Percentiles rank a stretch among this genome's conserved stretches.
These are phyloP conservation scores for Radiomyces spectabilis DNA, from an alignment of 192 early-diverging fungal species.

Conservation along the genomic window DNA sequence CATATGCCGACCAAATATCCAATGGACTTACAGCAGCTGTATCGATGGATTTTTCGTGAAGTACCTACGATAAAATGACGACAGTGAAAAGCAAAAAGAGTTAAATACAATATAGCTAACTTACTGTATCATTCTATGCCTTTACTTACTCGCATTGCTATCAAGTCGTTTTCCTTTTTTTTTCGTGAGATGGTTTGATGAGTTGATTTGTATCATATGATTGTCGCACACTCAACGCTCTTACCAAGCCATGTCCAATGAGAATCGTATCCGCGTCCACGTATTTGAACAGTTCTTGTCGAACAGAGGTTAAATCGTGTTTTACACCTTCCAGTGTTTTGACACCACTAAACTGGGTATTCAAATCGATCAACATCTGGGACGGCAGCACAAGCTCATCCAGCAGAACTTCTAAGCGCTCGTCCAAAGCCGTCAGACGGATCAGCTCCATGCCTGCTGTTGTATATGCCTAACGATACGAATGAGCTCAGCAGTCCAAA, in stretches of 20 bases:
- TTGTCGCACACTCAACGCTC: conserved; percentile 22
- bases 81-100: too few relatives aligned
- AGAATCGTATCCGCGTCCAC: conserved; percentile 48
- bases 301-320: conserved; percentile 37
- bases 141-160: conserved; percentile 15
- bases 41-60: conserved; percentile 34
- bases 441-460: conserved; percentile 60
- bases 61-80: conserved; percentile 9
- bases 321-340: conserved; percentile 35
- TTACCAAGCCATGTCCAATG: conserved; percentile 52
- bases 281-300: conserved; percentile 27
- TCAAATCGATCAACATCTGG: conserved; percentile 52
- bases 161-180: conserved; percentile 30
- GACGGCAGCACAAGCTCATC: conserved; percentile 54
- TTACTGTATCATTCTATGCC: neutral
- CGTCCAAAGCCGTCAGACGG: conserved; percentile 47
- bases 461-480: conserved; percentile 53
- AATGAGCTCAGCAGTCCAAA: too few relatives aligned
- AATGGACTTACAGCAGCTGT: conserved; percentile 27
- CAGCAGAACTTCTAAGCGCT: conserved; percentile 36
- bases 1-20: neutral
- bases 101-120: neutral
- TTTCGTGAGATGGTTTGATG: too few relatives aligned
- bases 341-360: conserved; percentile 52
- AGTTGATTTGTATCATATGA: neutral